These are phyloP conservation scores for Theobroma cacao DNA, from an alignment of 345 rosid genomes.

Conservation along the genomic window DNA sequence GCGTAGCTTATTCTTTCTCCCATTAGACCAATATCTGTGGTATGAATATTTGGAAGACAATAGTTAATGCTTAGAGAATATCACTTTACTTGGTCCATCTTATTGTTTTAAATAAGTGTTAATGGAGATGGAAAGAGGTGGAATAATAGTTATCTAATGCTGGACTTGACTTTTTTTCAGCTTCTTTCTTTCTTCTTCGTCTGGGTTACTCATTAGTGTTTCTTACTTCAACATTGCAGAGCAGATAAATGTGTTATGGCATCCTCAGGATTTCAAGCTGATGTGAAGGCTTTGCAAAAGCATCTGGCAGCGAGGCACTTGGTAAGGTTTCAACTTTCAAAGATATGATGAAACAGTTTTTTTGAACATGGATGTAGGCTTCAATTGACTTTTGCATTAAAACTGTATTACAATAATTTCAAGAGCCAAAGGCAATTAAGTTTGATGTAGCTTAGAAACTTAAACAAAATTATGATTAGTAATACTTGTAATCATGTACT, in stretches of 20 bases:
- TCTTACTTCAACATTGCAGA: conserved; percentile 34
- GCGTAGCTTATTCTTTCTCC: neutral
- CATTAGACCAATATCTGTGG: neutral
- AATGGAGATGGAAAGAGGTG: neutral
- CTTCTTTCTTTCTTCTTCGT: neutral
- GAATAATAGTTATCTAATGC: neutral
- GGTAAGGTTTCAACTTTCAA: conserved; percentile 49
- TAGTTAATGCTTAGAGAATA: neutral
- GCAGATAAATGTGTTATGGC: conserved; percentile 84
- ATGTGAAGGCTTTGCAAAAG: conserved; percentile 91
- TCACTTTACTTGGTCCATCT: neutral
- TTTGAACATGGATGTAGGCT: neutral
- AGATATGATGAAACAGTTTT: neutral
- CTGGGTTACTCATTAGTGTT: neutral
- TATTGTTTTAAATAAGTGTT: neutral
- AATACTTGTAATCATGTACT: neutral
- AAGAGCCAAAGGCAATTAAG: neutral
- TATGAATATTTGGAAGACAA: neutral
- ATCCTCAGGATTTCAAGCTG: conserved; percentile 98
- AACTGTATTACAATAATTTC: neutral
- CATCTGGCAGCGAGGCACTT: conserved; percentile 75
- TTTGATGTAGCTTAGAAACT: neutral
- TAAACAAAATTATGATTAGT: neutral
- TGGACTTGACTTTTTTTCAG: neutral
- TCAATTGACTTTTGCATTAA: neutral